Conservation (phyloP, 2,329 filamentous ascomycete species). For the Stagonosporopsis tanaceti region DNA sequence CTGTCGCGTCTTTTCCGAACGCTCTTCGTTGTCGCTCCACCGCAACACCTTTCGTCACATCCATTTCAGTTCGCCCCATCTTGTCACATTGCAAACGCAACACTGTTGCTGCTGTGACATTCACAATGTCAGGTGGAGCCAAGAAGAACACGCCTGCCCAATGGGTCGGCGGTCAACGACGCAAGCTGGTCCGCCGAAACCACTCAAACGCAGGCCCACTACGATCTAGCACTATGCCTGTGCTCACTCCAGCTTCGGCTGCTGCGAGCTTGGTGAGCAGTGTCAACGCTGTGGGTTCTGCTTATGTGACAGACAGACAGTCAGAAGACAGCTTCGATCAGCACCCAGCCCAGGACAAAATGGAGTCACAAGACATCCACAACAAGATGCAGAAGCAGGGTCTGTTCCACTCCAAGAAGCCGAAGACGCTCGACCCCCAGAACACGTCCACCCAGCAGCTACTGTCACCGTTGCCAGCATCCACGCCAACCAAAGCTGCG, state of each 20-base stretch:
- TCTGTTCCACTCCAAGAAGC: constrained; percentile 22
- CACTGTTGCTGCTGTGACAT: background rate
- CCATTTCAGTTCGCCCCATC: background rate
- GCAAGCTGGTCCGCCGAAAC: constrained; percentile 30
- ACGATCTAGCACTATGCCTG: constrained; percentile 28
- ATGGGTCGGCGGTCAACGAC: constrained; percentile 27
- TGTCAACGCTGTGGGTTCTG: constrained; percentile 8
- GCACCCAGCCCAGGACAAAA: background rate
- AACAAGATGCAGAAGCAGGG: constrained; percentile 24
- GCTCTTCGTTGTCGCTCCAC: background rate
- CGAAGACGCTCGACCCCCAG: constrained; percentile 22
- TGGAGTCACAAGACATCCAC: background rate
- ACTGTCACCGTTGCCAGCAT: constrained; percentile 27
- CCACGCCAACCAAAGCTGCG: constrained; percentile 34
- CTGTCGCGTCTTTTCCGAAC: background rate
- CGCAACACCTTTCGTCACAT: background rate
- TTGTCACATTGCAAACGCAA: constrained; percentile 10
- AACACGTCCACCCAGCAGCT: constrained; percentile 13
- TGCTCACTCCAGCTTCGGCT: constrained; percentile 14
- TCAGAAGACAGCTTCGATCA: constrained; percentile 16
- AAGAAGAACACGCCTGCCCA: constrained; percentile 15
- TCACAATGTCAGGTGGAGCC: constrained; percentile 8
- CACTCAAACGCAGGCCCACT: constrained; percentile 13
- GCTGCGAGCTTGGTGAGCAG: constrained; percentile 10
- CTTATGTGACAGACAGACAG: background rate